A percentile compares a stretch with the other conserved stretches of the same genome.
These are phyloP conservation scores for Rhododendron mucronatum DNA, from an alignment of 148 eudicot species.

Conservation along the genomic window DNA sequence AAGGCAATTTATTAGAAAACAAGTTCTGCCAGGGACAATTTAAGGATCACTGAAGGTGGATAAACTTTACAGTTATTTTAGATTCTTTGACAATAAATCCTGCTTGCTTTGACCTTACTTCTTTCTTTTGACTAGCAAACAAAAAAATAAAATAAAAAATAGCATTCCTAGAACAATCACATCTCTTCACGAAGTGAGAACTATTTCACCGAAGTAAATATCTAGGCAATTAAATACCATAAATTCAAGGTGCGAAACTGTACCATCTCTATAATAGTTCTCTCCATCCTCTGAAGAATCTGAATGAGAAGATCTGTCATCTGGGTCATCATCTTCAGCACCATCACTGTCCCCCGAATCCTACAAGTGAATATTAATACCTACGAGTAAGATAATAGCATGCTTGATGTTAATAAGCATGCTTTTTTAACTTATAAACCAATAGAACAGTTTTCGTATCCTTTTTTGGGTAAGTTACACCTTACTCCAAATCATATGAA, in stretches of 20 bases:
- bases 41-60: background rate
- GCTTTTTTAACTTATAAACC: background rate
- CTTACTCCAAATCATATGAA: background rate
- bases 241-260: background rate
- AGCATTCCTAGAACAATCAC: background rate
- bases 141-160: background rate
- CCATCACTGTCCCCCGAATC: conserved; percentile 39
- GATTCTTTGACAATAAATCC: background rate
- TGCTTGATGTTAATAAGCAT: background rate
- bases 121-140: background rate
- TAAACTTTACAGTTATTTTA: background rate
- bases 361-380: conserved; percentile 23
- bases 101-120: conserved; percentile 1
- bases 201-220: background rate
- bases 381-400: background rate
- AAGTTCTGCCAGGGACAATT: background rate
- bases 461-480: background rate
- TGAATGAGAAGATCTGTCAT: conserved; percentile 26
- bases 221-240: background rate
- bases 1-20: background rate
- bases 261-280: conserved; percentile 40
- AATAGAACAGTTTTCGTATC: background rate
- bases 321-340: conserved; percentile 35
- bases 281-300: conserved; percentile 38
- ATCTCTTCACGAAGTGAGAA: background rate